Evolutionary conservation across 495 filamentous ascomycete species (phyloP).

Genomic region (Apodospora peruviana): DNA sequence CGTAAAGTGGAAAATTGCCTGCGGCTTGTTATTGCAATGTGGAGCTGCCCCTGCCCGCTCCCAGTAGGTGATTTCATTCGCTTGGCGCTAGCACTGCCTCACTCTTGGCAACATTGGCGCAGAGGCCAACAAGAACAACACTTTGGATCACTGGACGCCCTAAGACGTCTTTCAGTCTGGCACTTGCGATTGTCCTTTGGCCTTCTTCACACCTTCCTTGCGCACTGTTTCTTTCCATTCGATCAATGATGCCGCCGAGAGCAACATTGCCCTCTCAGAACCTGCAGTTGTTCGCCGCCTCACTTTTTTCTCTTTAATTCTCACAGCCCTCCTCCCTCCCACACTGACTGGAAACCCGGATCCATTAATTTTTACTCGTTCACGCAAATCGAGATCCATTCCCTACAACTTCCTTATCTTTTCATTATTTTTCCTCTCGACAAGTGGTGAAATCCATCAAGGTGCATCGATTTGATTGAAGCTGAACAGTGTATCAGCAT

Average conservation of each 20-base stretch:
- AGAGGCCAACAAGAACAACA: slow-evolving; percentile 1
- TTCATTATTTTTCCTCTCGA: no score
- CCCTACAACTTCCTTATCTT: no score
- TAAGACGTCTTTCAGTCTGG: background rate
- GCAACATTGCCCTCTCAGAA: background rate
- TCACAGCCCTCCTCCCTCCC: background rate
- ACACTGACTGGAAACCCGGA: no score
- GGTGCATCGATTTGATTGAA: no score
- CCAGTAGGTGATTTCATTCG: slow-evolving; percentile 7
- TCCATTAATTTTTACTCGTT: background rate
- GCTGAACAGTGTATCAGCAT: no score
- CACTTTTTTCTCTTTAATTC: background rate
- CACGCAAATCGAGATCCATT: no score
- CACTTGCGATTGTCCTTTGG: background rate
- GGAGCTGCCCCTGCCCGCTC: background rate
- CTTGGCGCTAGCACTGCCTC: slow-evolving; percentile 16
- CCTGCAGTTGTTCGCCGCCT: background rate
- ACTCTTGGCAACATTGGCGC: slow-evolving; percentile 1
- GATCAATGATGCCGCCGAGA: background rate
- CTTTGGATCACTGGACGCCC: background rate
- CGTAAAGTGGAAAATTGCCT: slow-evolving; percentile 3
- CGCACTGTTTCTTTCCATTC: background rate
- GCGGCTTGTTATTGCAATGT: background rate
- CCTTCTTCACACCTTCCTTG: background rate
- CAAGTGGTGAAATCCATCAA: no score